Conservation (phyloP, 441 rosid species). For the Sinapis alba region DNA sequence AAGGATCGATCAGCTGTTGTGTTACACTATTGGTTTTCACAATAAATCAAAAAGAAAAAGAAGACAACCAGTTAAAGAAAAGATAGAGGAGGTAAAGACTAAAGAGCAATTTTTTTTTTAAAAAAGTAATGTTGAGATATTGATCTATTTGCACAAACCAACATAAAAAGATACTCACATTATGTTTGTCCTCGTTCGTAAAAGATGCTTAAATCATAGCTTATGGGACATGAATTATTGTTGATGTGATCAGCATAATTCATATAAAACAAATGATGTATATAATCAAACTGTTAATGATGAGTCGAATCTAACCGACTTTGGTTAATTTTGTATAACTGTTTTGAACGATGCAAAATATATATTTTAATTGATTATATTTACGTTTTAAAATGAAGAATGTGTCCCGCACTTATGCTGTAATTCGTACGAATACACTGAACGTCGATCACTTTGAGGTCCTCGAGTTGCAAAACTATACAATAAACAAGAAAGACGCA, state of each 20-base stretch:
- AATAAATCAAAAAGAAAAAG: conserved; percentile 25
- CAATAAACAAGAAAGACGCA: neutral
- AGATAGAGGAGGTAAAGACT: conserved; percentile 35
- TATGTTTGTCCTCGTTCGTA: conserved; percentile 19
- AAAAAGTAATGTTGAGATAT: conserved; percentile 29
- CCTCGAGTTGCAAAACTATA: conserved; percentile 16
- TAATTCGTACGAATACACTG: conserved; percentile 24
- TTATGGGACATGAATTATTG: conserved; percentile 12
- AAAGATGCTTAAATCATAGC: conserved; percentile 33
- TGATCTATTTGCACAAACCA: conserved; percentile 10
- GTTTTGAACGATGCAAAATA: neutral
- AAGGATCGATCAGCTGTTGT: conserved; percentile 26
- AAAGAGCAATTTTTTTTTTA: conserved; percentile 12
- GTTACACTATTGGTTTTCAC: conserved; percentile 32
- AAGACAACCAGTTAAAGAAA: conserved; percentile 20
- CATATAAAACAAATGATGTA: conserved; percentile 21
- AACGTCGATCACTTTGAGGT: conserved; percentile 19
- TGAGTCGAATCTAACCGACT: conserved; percentile 26
- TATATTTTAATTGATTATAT: neutral
- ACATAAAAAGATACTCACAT: neutral
- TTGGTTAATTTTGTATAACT: conserved; percentile 5
- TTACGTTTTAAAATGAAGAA: neutral
- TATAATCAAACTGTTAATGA: conserved; percentile 26
- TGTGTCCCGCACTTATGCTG: conserved; percentile 10
- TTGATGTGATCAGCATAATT: conserved; percentile 32